These are phyloP conservation scores for Wickerhamiella occidentalis DNA, from an alignment of 805 yeast genomes.

Conservation along the genomic window DNA sequence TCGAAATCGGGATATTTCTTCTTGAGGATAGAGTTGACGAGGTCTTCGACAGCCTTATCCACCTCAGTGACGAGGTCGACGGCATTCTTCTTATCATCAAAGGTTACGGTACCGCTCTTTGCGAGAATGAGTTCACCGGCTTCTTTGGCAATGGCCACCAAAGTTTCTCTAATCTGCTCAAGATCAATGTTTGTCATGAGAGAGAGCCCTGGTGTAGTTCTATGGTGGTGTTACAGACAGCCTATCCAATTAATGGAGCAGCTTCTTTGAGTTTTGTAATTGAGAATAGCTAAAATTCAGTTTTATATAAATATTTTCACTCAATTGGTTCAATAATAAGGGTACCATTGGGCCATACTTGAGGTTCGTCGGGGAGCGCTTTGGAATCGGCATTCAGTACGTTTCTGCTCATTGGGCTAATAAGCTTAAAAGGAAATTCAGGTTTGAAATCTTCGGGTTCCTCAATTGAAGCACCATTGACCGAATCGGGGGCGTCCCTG, in stretches of 20 bases:
- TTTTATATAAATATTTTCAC: neutral
- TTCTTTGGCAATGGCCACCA: conserved; percentile 32
- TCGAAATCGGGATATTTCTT: conserved; percentile 36
- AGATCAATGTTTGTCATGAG: conserved; percentile 21
- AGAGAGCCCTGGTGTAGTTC: too few relatives aligned
- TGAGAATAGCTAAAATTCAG: neutral
- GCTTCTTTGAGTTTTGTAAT: too few relatives aligned
- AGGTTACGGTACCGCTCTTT: conserved; percentile 37
- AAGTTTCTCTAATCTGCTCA: conserved; percentile 28
- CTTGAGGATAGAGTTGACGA: conserved; percentile 28
- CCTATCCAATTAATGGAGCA: too few relatives aligned
- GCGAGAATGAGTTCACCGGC: conserved; percentile 41
- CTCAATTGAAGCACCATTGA: conserved; percentile 17
- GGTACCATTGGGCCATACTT: conserved; percentile 54
- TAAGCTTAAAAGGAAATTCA: conserved; percentile 38
- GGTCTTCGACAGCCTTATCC: conserved; percentile 43
- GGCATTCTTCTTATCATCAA: conserved; percentile 46
- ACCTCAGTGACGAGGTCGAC: conserved; percentile 53
- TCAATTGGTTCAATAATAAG: conserved; percentile 38
- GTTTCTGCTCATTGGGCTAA: conserved; percentile 46
- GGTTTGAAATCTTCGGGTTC: conserved; percentile 32
- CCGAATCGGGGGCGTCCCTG: conserved; percentile 11
- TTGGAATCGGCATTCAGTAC: conserved; percentile 29
- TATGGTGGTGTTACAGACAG: too few relatives aligned
- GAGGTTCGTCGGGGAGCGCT: conserved; percentile 33